phyloP scores from a whole-genome alignment of 139 green algal genomes.

The Micromonas pusilla region DNA sequence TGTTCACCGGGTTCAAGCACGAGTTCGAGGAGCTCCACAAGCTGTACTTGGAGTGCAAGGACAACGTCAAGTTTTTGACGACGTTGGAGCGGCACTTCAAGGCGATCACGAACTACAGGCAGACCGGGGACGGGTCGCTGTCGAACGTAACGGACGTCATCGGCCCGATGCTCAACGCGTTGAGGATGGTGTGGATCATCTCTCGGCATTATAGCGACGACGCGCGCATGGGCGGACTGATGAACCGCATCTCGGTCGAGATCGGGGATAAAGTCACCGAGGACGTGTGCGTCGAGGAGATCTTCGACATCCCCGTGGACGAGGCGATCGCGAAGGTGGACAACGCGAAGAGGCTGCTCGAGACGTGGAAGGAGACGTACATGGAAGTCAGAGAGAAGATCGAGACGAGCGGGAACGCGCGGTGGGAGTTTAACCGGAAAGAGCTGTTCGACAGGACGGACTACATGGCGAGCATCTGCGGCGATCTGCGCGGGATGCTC shows the following conservation, averaged over 20 bases:
- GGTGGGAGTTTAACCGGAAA: slow-evolving; percentile 87
- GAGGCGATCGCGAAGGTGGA: slow-evolving; percentile 49
- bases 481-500: slow-evolving; percentile 69
- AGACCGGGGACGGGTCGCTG: slow-evolving; percentile 19
- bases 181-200: slow-evolving; percentile 92
- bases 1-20: slow-evolving; percentile 54
- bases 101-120: slow-evolving; percentile 18
- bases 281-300: slow-evolving; percentile 53
- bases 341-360: slow-evolving; percentile 52
- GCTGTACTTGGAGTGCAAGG: slow-evolving; percentile 63
- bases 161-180: slow-evolving; percentile 75
- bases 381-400: slow-evolving; percentile 80
- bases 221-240: slow-evolving; percentile 75
- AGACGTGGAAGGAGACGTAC: slow-evolving; percentile 69
- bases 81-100: slow-evolving; percentile 89
- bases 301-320: slow-evolving; percentile 58
- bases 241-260: slow-evolving; percentile 70
- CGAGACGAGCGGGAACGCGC: slow-evolving; percentile 67
- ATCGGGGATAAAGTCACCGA: slow-evolving; percentile 61
- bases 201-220: slow-evolving; percentile 75
- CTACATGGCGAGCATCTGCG: slow-evolving; percentile 76
- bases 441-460: slow-evolving; percentile 78
- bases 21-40: slow-evolving; percentile 60
- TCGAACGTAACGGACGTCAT: slow-evolving; percentile 65
- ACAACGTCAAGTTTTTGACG: slow-evolving; percentile 90